A percentile compares a stretch with the other conserved stretches of the same genome.
Conservation (phyloP, 805 yeast species). For the Starmerella apis region DNA sequence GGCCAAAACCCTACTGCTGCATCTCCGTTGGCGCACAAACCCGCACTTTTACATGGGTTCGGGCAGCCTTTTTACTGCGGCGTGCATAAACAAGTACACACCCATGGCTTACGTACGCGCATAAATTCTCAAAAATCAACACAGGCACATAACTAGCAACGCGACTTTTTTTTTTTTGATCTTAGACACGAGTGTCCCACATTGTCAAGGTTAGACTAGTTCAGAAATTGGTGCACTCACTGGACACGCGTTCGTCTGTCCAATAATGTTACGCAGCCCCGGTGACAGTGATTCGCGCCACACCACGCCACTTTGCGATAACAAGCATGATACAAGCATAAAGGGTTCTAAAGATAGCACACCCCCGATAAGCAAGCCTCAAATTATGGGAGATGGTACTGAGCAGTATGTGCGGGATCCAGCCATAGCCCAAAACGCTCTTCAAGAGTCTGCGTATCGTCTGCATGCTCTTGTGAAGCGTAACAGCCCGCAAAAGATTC, state of each 20-base stretch:
- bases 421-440: neutral
- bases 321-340: neutral
- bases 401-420: too few species aligned
- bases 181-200: neutral
- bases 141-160: neutral
- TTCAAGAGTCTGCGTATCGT: conserved; percentile 5
- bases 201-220: neutral
- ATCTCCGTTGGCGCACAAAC: neutral
- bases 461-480: conserved; percentile 7
- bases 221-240: neutral
- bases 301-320: conserved; percentile 1
- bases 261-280: neutral
- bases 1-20: conserved; percentile 5
- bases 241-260: neutral
- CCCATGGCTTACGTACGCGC: conserved; percentile 3
- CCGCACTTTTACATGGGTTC: neutral
- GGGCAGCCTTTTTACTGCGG: neutral
- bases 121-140: neutral
- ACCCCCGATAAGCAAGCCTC: neutral
- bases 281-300: neutral
- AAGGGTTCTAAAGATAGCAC: neutral
- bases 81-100: neutral
- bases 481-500: conserved; percentile 1
- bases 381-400: neutral
- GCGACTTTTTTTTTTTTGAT: neutral